Conservation (phyloP, 768 basidiomycete species). For the Mycena rosella region DNA sequence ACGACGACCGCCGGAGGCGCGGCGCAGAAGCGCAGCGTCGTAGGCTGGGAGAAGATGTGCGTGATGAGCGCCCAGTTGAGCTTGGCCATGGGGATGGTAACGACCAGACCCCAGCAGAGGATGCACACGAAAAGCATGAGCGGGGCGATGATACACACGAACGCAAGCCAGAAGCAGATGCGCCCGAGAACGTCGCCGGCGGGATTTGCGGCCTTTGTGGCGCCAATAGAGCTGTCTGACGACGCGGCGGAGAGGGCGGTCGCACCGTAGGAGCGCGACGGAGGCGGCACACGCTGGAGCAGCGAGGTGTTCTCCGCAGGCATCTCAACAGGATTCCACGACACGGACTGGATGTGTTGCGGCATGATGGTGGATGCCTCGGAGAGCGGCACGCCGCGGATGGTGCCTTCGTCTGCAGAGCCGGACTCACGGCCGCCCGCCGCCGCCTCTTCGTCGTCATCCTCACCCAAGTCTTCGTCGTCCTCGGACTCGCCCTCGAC, state of each 20-base stretch:
- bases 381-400: slow-evolving; percentile 53
- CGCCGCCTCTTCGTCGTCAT: slow-evolving; percentile 53
- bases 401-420: slow-evolving; percentile 35
- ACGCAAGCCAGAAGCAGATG: slow-evolving; percentile 84
- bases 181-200: slow-evolving; percentile 73
- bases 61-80: slow-evolving; percentile 95
- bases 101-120: slow-evolving; percentile 94
- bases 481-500: slow-evolving; percentile 82
- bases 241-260: slow-evolving; percentile 50
- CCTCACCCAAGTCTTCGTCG: slow-evolving; percentile 54
- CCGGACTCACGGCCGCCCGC: slow-evolving; percentile 36
- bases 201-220: slow-evolving; percentile 47
- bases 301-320: slow-evolving; percentile 64
- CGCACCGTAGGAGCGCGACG: slow-evolving; percentile 82
- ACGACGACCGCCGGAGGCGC: slow-evolving; percentile 82
- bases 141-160: slow-evolving; percentile 86
- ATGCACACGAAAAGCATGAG: slow-evolving; percentile 89
- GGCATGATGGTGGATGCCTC: slow-evolving; percentile 57
- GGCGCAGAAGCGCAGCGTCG: slow-evolving; percentile 91
- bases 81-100: slow-evolving; percentile 98
- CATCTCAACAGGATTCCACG: slow-evolving; percentile 54
- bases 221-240: slow-evolving; percentile 48
- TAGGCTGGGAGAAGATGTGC: slow-evolving; percentile 83
- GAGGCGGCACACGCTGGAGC: slow-evolving; percentile 51
- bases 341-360: slow-evolving; percentile 54